These are phyloP conservation scores for Cyberlindnera xylosilytica DNA, from an alignment of 805 yeast genomes.

Conservation along the genomic window DNA sequence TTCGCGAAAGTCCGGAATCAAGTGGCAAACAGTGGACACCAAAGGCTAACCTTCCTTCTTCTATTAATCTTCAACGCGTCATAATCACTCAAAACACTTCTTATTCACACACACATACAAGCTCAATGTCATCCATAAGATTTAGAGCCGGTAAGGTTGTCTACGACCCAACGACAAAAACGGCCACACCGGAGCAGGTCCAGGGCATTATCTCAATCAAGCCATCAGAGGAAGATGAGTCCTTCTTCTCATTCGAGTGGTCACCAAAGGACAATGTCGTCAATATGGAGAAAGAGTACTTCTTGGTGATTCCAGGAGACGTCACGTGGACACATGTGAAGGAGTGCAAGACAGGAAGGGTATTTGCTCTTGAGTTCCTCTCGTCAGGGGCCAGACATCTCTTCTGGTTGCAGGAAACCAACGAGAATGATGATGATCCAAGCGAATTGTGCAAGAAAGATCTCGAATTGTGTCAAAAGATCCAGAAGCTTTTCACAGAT, in stretches of 20 bases:
- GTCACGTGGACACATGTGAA: conserved; percentile 70
- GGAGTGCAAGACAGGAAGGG: conserved; percentile 75
- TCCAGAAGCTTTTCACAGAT: conserved; percentile 44
- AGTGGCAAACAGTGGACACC: too few relatives aligned
- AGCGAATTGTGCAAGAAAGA: conserved; percentile 60
- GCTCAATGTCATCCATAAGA: conserved; percentile 28
- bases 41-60: too few relatives aligned
- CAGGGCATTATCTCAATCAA: conserved; percentile 64
- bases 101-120: too few relatives aligned
- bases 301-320: conserved; percentile 81
- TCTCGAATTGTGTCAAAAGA: conserved; percentile 41
- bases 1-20: not conserved
- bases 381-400: conserved; percentile 55
- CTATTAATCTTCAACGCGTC: too few relatives aligned
- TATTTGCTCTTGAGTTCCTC: conserved; percentile 61
- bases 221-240: conserved; percentile 67
- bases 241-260: conserved; percentile 71
- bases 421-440: conserved; percentile 60
- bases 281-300: conserved; percentile 51
- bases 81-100: too few relatives aligned
- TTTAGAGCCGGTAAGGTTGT: conserved; percentile 81
- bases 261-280: conserved; percentile 54
- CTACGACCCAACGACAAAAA: conserved; percentile 55
- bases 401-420: conserved; percentile 74
- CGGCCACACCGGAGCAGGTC: conserved; percentile 66